Conservation (phyloP, 176 grass and related monocot genomes). For the Oryza glumipatula region DNA sequence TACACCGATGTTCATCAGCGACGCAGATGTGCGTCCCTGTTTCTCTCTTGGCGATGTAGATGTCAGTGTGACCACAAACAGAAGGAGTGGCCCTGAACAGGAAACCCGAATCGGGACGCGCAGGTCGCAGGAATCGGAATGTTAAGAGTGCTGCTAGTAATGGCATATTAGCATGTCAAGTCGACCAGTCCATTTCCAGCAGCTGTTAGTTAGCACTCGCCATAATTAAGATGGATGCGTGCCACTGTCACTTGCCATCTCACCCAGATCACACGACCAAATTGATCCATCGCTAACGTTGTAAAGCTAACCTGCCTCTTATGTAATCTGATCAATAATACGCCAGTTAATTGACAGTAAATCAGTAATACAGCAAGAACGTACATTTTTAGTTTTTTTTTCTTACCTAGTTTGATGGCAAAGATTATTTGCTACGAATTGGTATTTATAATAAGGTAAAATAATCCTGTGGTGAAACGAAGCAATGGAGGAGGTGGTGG, state of each 20-base stretch:
- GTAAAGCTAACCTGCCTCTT: neutral
- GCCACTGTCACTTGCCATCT: neutral
- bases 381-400: no score
- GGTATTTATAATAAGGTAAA: neutral
- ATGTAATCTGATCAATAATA: neutral
- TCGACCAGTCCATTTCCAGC: neutral
- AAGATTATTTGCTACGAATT: neutral
- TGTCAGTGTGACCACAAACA: neutral
- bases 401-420: neutral
- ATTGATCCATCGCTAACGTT: neutral
- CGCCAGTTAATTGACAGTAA: neutral
- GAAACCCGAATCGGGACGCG: neutral
- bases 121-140: neutral
- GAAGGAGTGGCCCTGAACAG: neutral
- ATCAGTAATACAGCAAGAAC: neutral
- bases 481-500: neutral
- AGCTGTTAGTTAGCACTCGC: neutral
- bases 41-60: neutral
- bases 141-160: neutral
- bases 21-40: neutral
- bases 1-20: neutral
- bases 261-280: neutral
- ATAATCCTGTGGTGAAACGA: neutral
- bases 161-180: neutral
- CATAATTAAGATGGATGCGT: slow-evolving; percentile 3